Conservation (phyloP, 257 asterid species). For the Nicotiana tabacum region DNA sequence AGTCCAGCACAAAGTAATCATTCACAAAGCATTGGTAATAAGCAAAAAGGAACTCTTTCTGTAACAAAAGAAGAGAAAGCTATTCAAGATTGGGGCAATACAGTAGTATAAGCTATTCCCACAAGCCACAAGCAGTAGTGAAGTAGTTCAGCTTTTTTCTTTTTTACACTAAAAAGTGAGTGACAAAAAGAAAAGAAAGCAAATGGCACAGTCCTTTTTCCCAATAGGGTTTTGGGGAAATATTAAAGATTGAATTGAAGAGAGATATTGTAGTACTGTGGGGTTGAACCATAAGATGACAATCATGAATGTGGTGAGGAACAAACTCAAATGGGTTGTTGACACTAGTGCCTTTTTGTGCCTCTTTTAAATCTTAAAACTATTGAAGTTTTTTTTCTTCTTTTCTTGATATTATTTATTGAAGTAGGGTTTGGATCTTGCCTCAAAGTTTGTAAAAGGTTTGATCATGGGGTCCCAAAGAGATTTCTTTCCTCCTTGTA, state of each 20-base stretch:
- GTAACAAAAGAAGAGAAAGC: slow-evolving; percentile 7
- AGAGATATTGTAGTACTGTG: slow-evolving; percentile 14
- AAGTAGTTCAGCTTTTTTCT: neutral
- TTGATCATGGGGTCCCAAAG: slow-evolving; percentile 11
- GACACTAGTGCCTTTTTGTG: slow-evolving; percentile 11
- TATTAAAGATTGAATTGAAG: slow-evolving; percentile 13
- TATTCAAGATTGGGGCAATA: neutral
- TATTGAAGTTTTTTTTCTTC: neutral
- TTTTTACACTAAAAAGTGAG: neutral
- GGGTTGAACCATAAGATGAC: slow-evolving; percentile 32
- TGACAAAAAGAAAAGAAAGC: slow-evolving; percentile 2
- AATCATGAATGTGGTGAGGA: slow-evolving; percentile 39
- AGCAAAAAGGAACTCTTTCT: slow-evolving; percentile 2
- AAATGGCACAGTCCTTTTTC: neutral
- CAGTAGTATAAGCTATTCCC: neutral
- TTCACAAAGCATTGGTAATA: slow-evolving; percentile 6
- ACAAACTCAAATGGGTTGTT: slow-evolving; percentile 45
- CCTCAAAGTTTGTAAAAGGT: slow-evolving; percentile 50
- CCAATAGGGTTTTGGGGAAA: neutral
- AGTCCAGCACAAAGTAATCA: neutral
- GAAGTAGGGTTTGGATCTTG: slow-evolving; percentile 25
- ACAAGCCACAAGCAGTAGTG: neutral
- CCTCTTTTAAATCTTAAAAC: neutral
- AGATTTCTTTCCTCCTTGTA: neutral
- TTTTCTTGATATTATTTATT: neutral